Evolutionary conservation across 768 basidiomycete species (phyloP).

Genomic region (Collybiopsis confluens): DNA sequence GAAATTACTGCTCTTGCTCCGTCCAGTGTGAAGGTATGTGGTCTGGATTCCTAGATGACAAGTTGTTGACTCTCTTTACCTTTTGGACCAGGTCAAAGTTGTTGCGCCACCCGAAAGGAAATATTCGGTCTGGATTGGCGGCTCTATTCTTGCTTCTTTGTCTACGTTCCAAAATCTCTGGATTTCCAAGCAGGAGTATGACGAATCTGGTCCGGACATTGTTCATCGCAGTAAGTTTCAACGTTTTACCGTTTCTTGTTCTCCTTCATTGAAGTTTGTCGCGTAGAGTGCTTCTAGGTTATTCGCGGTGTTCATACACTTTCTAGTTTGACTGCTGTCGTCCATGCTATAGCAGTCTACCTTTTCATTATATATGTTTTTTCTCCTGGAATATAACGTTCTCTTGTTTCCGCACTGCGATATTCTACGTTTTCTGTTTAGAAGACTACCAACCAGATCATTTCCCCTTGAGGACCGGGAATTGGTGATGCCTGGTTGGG

Average conservation of each 20-base stretch:
- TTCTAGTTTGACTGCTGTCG: no score
- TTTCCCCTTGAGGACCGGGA: no score
- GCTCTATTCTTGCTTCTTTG: constrained; percentile 81
- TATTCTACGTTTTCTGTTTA: no score
- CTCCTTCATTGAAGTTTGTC: neutral
- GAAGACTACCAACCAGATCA: no score
- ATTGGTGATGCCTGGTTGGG: no score
- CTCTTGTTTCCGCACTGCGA: no score
- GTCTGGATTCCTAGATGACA: neutral
- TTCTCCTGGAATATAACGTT: no score
- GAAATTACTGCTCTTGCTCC: constrained; percentile 10
- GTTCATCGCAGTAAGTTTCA: constrained; percentile 32
- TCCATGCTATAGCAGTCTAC: no score
- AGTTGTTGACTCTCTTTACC: neutral
- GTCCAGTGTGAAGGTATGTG: constrained; percentile 8
- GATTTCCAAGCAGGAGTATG: constrained; percentile 92
- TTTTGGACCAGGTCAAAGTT: constrained; percentile 46
- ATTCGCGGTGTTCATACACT: no score
- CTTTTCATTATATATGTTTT: no score
- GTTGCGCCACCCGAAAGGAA: constrained; percentile 68
- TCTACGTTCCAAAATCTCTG: constrained; percentile 97
- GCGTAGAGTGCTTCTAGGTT: neutral
- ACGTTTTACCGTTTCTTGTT: neutral
- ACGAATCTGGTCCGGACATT: constrained; percentile 60
- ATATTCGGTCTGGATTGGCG: constrained; percentile 90